Evolutionary conservation across 2,329 filamentous ascomycete genomes (phyloP), one percentile per base, ranked within the genome.

Genomic region (Leptographium procerum): DNA sequence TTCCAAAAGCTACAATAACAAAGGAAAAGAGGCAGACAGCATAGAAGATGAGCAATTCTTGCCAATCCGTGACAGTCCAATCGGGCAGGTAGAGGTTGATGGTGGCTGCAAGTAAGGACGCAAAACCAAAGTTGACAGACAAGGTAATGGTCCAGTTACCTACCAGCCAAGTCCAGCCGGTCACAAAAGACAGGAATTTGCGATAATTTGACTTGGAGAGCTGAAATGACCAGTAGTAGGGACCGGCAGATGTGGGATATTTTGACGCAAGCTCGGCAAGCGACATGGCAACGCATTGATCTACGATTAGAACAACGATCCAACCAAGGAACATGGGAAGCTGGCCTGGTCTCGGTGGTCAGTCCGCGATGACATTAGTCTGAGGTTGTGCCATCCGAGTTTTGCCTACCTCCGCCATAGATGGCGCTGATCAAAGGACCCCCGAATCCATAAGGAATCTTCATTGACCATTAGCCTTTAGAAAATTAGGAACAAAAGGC

Each of bases 101-200:
- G 66, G 78, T 81, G 16, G 73, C 76, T 58, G 81, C 75, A 59
- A 81, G 70, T 69, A 83, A 79, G 63, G 90, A 81, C 0, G 84
- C 87, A 4, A 88, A 89, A 8, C 86, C 88, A 65, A 90, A 91
- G 74, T 89, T 88, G 68, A 90, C 87, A n/a, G 86, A 81, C n/a
- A 90, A 76, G 0, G 87, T 90, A 64, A 91, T 91, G 64, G 86
- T 89, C 69, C 90, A 86, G 72, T 91, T 91, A 60, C 88, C 88
- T 56, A 89, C 83, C 22, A 89, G 80, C 68, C 88, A 91, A 26
- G 86, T 75, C 87, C 87, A 91, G 61, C 87, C 87, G 63, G 84
- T 87, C 61, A 88, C 81, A 82, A 85, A 90, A 34, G 84, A 84
- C 19, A 85, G 76, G 19, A 87, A 72, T 48, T 78, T 80, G 57